Conservation (phyloP, 129 eudicot species). For the Rutidosis leptorrhynchoides region DNA sequence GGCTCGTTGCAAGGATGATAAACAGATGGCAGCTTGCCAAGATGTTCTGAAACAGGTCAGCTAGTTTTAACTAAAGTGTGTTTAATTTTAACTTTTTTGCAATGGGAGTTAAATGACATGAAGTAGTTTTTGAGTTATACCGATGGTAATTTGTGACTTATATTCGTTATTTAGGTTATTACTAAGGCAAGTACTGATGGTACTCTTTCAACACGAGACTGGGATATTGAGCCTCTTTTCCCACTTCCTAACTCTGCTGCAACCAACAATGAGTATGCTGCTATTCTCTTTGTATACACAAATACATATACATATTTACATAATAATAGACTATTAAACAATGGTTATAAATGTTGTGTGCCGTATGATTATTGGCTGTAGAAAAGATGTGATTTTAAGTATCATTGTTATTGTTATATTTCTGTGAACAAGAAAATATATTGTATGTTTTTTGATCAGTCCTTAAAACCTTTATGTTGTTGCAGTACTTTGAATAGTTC, state of each 20-base stretch:
- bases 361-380: neutral
- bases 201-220: conserved; percentile 71
- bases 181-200: conserved; percentile 89
- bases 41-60: conserved; percentile 80
- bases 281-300: conserved; percentile 1
- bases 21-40: conserved; percentile 82
- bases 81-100: neutral
- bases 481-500: conserved; percentile 37
- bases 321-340: neutral
- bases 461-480: conserved; percentile 5
- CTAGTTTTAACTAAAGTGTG: neutral
- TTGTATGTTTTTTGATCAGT: conserved; percentile 19
- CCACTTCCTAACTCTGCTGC: conserved; percentile 52
- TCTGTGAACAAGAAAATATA: neutral
- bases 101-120: neutral
- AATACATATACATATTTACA: conserved; percentile 8
- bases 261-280: conserved; percentile 48
- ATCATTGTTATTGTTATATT: neutral
- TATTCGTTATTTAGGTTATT: conserved; percentile 47
- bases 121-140: neutral
- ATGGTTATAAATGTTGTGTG: neutral
- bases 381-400: neutral
- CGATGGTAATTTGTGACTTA: conserved; percentile 11
- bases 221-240: conserved; percentile 97
- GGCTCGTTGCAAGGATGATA: conserved; percentile 91